Base-by-base conservation (phyloP, 129 eudicot species). In the Chrysanthemum seticuspe region DNA sequence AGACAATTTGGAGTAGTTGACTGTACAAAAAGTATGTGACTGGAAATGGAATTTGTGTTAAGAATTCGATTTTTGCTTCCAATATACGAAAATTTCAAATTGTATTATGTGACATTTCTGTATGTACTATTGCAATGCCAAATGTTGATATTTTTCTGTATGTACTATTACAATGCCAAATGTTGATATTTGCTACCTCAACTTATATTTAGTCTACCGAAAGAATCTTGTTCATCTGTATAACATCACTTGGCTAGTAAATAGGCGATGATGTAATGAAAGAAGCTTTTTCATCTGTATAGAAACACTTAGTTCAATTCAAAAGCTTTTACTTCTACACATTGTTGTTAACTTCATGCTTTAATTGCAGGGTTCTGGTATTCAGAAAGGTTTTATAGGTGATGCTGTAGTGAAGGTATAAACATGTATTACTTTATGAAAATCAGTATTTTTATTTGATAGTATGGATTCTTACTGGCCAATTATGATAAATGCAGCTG, bases 331-430 rank as follows among this genome's bases (percentile, higher is more conserved):
- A 64, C 49, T 73, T 67, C 71, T 65, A 67, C 62, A 51, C 13
- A 51, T 12, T 18, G 40, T 51, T 78, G 47, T 58, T 63, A 51
- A 51, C 66, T 58, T 64, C 29, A 67, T 45, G 31, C 65, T 80
- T 21, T 67, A 47, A 54, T 44, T 81, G 78, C 83, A 92, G 98
- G 98, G 98, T 49, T 71, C 51, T 72, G 98, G 98, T 68, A 78
- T 93, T 75, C 82, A 74, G 51, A 80, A 62, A 74, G 75, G 73
- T 67, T 74, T 93, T 76, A 77, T 89, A 65, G 29, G 69, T 29
- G 72, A 82, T 50, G 87, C 89, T 77, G 88, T 83, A 61, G 82
- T 82, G 31, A 82, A 85, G 91, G 96, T 87, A 87, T 65, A 44
- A 6, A 40, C 13, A 47, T 47, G 4, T 5, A 14, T 6, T 14